phyloP scores from a whole-genome alignment of 2,329 filamentous ascomycete species.

The Penicillium sp. region DNA sequence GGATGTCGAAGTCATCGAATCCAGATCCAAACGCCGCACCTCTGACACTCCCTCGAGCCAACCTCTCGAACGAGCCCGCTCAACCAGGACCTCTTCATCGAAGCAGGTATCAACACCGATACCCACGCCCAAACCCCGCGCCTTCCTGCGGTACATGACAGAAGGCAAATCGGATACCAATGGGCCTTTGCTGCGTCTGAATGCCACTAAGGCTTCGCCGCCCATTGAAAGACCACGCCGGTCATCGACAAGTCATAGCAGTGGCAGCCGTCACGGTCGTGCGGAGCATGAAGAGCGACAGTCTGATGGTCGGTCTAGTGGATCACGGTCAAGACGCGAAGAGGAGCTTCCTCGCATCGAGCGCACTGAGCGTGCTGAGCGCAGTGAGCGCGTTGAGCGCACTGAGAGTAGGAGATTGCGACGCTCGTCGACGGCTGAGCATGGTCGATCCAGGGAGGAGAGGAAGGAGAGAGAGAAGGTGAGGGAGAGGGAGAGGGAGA shows the following conservation, averaged over 20 bases:
- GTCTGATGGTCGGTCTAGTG: constrained; percentile 19
- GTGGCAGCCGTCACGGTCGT: constrained; percentile 18
- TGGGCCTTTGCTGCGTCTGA: constrained; percentile 33
- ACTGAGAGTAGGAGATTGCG: constrained; percentile 15
- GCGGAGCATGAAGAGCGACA: constrained; percentile 20
- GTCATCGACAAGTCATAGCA: constrained; percentile 27
- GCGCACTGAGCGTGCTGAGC: neutral
- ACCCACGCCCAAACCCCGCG: constrained; percentile 19
- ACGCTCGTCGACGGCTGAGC: constrained; percentile 17
- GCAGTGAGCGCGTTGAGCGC: neutral
- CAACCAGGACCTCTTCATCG: constrained; percentile 21
- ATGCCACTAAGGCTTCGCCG: constrained; percentile 27
- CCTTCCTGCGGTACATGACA: constrained; percentile 32
- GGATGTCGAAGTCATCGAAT: constrained; percentile 6
- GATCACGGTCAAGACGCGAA: constrained; percentile 25
- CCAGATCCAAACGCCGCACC: constrained; percentile 10
- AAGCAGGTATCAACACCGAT: constrained; percentile 18
- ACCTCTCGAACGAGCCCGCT: constrained; percentile 16
- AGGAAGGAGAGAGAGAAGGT: constrained; percentile 15
- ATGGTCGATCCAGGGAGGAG: constrained; percentile 16
- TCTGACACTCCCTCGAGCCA: constrained; percentile 17
- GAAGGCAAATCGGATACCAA: constrained; percentile 36
- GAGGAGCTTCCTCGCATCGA: constrained; percentile 9
- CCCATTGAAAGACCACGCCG: constrained; percentile 26
- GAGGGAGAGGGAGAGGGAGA: too few relatives aligned